Conservation (phyloP, 2,329 filamentous ascomycete genomes). For the Botrytis squamosa region DNA sequence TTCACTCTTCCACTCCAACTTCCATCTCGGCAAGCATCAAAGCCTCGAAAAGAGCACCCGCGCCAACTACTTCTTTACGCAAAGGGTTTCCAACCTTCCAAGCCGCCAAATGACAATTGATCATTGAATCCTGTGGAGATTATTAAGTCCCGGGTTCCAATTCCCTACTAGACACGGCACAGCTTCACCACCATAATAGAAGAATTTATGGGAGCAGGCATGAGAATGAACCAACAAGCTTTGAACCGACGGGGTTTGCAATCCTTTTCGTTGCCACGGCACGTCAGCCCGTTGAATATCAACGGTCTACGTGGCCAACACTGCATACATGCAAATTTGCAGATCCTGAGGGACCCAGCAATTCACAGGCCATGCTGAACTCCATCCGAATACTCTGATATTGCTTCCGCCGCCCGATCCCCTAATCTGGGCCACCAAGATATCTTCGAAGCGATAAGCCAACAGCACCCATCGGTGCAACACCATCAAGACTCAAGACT, state of each 20-base stretch:
- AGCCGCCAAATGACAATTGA: too few relatives aligned
- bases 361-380: constrained; percentile 80
- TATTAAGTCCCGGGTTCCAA: too few relatives aligned
- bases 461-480: constrained; percentile 77
- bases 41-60: not conserved
- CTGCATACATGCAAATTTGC: not conserved
- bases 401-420: constrained; percentile 83
- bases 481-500: constrained; percentile 63
- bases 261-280: not conserved
- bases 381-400: constrained; percentile 89
- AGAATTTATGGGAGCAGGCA: not conserved
- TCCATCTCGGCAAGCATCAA: not conserved
- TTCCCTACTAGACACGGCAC: too few relatives aligned
- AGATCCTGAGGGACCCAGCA: constrained; percentile 37
- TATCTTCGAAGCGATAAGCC: constrained; percentile 69
- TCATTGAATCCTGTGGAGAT: too few relatives aligned
- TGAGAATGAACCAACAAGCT: not conserved
- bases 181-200: too few relatives aligned
- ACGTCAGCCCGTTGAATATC: not conserved
- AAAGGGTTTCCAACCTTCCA: too few relatives aligned
- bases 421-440: constrained; percentile 78
- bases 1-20: not conserved
- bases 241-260: not conserved
- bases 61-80: not conserved
- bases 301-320: not conserved